A percentile compares a stretch with the other conserved stretches of the same genome.
Conservation (phyloP, 768 basidiomycete genomes). For the Panus rudis region DNA sequence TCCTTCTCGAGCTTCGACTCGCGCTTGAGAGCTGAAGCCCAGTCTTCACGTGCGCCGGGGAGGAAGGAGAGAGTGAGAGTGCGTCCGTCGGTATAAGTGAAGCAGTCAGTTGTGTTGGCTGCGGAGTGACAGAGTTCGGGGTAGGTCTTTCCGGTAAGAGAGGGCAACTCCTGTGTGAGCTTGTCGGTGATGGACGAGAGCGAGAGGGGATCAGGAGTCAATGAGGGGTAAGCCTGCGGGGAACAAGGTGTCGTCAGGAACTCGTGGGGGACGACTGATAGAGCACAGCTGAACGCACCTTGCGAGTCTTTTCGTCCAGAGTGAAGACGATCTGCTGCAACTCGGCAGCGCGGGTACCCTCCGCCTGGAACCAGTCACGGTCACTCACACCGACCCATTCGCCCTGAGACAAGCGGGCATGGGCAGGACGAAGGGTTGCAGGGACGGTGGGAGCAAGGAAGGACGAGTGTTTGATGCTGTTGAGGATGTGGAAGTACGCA, state of each 20-base stretch:
- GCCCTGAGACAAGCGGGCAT: constrained; percentile 44
- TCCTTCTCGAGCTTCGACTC: constrained; percentile 20
- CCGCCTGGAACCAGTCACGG: constrained; percentile 38
- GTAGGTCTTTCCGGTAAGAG: constrained; percentile 40
- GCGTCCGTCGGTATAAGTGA: constrained; percentile 30
- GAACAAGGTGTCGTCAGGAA: too few relatives aligned
- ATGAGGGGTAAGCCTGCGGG: constrained; percentile 18
- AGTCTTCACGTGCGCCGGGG: constrained; percentile 44
- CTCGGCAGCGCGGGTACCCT: constrained; percentile 40
- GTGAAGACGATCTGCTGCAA: constrained; percentile 70
- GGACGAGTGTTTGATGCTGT: constrained; percentile 82
- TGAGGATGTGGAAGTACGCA: constrained; percentile 90
- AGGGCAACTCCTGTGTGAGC: constrained; percentile 34
- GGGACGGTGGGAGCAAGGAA: constrained; percentile 58
- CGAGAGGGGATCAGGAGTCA: constrained; percentile 35
- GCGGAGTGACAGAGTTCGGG: constrained; percentile 44
- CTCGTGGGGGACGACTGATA: too few relatives aligned
- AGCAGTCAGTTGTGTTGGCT: constrained; percentile 29
- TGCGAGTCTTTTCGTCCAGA: constrained; percentile 33
- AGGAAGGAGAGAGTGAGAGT: constrained; percentile 45
- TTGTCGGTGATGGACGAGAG: constrained; percentile 46
- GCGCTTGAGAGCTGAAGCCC: constrained; percentile 33
- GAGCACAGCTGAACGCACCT: constrained; percentile 30
- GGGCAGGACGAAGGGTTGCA: constrained; percentile 44
- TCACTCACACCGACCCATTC: constrained; percentile 63